phyloP scores from a whole-genome alignment of 306 rosid species.

The Alnus glutinosa region DNA sequence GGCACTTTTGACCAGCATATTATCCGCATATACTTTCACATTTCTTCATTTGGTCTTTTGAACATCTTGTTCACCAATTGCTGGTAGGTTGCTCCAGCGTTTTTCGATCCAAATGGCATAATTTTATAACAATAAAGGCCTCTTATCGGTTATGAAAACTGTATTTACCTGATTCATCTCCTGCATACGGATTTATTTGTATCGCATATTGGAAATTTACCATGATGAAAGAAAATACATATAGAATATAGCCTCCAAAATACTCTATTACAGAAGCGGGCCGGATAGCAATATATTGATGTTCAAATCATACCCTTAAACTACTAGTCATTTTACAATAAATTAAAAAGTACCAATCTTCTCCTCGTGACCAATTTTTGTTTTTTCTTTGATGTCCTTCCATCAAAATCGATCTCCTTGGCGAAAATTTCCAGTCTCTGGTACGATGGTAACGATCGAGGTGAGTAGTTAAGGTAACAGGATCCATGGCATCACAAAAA shows the following conservation, averaged over 20 bases:
- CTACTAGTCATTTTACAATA: not conserved
- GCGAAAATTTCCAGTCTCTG: not conserved
- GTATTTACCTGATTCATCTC: too few relatives aligned
- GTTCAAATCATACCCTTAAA: not conserved
- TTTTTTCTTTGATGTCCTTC: not conserved
- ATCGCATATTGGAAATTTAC: not conserved
- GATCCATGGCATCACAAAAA: not conserved
- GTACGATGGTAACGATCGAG: not conserved
- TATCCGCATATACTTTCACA: too few relatives aligned
- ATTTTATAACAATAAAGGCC: too few relatives aligned
- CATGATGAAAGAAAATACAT: not conserved
- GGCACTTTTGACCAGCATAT: too few relatives aligned
- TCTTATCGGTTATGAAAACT: too few relatives aligned
- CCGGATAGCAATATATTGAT: not conserved
- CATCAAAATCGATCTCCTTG: not conserved
- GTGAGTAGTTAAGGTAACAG: not conserved
- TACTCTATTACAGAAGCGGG: not conserved
- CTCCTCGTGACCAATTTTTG: not conserved
- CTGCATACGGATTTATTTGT: too few relatives aligned
- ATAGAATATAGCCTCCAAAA: not conserved
- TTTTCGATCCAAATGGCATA: too few relatives aligned
- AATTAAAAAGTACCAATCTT: not conserved
- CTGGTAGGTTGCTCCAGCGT: too few relatives aligned
- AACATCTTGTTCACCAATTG: too few relatives aligned
- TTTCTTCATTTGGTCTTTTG: too few relatives aligned